Evolutionary conservation across 306 rosid species (phyloP).

Genomic region (Prunus davidiana): DNA sequence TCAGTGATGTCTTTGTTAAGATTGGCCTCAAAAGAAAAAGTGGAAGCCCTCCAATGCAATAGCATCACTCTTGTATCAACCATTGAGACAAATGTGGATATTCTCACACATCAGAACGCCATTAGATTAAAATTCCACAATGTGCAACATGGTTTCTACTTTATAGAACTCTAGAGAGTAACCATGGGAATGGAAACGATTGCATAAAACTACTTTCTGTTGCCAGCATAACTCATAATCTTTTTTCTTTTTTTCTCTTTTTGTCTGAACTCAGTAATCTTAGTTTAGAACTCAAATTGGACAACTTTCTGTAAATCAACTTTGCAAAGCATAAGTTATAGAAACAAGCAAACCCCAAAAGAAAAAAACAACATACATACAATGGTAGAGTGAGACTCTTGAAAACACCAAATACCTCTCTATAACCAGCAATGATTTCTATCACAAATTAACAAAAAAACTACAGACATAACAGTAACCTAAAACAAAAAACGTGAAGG

Average conservation of each 20-base stretch:
- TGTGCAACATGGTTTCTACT: background rate
- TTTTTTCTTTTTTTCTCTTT: background rate
- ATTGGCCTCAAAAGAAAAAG: background rate
- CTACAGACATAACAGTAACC: conserved; percentile 3
- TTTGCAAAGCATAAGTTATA: background rate
- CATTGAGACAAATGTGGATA: background rate
- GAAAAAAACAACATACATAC: background rate
- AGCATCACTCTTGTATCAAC: conserved; percentile 1
- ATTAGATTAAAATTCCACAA: background rate
- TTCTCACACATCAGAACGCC: background rate
- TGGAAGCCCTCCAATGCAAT: background rate
- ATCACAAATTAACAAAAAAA: background rate
- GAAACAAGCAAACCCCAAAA: background rate
- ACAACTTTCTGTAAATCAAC: background rate
- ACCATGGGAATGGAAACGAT: background rate
- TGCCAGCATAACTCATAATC: background rate
- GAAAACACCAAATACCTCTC: background rate
- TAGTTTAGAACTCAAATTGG: background rate
- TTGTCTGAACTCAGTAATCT: background rate
- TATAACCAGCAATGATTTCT: conserved; percentile 6
- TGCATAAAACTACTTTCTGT: background rate
- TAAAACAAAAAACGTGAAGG: background rate
- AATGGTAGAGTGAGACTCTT: background rate
- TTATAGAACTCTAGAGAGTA: background rate
- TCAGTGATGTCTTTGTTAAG: background rate